Conservation (phyloP, 2,329 filamentous ascomycete genomes). For the Exophiala sp. region DNA sequence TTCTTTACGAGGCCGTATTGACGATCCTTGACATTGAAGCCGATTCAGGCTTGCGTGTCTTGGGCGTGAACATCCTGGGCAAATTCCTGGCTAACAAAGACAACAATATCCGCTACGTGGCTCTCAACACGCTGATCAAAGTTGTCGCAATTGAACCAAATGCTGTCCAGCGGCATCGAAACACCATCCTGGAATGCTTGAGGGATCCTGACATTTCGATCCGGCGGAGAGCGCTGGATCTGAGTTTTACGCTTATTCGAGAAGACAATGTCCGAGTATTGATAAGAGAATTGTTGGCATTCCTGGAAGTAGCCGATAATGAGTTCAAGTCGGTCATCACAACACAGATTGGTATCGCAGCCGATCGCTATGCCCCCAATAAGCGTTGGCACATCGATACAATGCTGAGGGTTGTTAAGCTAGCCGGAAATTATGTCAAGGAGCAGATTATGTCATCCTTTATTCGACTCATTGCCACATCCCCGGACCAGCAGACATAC, state of each 20-base stretch:
- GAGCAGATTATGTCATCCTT: constrained; percentile 97
- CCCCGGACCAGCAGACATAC: constrained; percentile 91
- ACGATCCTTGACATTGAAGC: constrained; percentile 98
- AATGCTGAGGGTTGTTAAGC: constrained; percentile 86
- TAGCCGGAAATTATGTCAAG: constrained; percentile 95
- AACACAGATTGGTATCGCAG: constrained; percentile 93
- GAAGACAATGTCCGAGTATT: constrained; percentile 92
- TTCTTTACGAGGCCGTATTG: constrained; percentile 92
- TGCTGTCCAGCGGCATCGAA: constrained; percentile 92
- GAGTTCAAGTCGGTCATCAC: constrained; percentile 99
- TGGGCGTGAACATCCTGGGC: constrained; percentile 96
- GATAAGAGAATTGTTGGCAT: constrained; percentile 87
- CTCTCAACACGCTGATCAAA: constrained; percentile 94
- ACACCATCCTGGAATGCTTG: constrained; percentile 94
- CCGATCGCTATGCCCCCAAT: constrained; percentile 91
- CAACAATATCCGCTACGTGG: constrained; percentile 98
- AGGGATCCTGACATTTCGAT: constrained; percentile 98
- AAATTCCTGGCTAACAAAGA: constrained; percentile 98
- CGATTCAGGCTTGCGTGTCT: constrained; percentile 86
- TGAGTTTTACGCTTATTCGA: constrained; percentile 98
- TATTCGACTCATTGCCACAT: constrained; percentile 90
- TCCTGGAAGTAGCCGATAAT: constrained; percentile 94
- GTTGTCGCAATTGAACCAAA: constrained; percentile 98
- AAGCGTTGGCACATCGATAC: constrained; percentile 99
- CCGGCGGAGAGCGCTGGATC: constrained; percentile 85